Base-by-base conservation (phyloP, 129 eudicot genomes). In the Calendula officinalis region DNA sequence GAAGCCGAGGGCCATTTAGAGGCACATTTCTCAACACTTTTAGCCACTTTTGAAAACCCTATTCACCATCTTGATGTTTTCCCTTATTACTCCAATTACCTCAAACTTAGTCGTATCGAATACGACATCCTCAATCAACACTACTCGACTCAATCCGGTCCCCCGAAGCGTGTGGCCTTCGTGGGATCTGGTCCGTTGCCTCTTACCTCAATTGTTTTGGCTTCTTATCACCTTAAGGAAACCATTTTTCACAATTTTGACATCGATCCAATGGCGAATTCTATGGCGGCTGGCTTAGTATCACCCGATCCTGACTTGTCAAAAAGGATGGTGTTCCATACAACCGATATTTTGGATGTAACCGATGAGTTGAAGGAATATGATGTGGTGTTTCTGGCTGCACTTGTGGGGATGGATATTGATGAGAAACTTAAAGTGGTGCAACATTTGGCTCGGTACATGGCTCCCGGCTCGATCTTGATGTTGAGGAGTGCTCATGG, bases 401-500 rank as follows among this genome's bases (percentile, higher is more conserved):
- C 98, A 1, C 75, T 92, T 41, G 98, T 92, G 49, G 98, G 98
- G 54, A 83, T 92, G 96, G 82, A 85, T 50, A 79, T 67, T 10
- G 81, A 74, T 14, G 94, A 82, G 13, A 91, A 91, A 68, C 68
- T 68, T 49, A 52, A 53, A 34, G 87, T 85, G 17, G 75, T 92
- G 33, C 82, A 79, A 12, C 96, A 88, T 67, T 51, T 92, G 73
- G 85, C 75, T 2, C 78, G 64, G 72, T 60, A 85, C 73, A 88
- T 92, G 98, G 80, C 83, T 36, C 91, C 89, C 0, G 86, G 89
- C 8, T 82, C 98, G 3, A 64, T 76, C 9, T 37, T 92, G 74
- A 85, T 92, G 95, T 50, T 92, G 35, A 76, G 98, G 82, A 92
- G 98, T 62, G 98, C 96, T 15, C 98, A 88, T 59, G 95, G 96